Base-by-base conservation (phyloP, 108 stramenopile species). In the Nannochloropsis gaditana region DNA sequence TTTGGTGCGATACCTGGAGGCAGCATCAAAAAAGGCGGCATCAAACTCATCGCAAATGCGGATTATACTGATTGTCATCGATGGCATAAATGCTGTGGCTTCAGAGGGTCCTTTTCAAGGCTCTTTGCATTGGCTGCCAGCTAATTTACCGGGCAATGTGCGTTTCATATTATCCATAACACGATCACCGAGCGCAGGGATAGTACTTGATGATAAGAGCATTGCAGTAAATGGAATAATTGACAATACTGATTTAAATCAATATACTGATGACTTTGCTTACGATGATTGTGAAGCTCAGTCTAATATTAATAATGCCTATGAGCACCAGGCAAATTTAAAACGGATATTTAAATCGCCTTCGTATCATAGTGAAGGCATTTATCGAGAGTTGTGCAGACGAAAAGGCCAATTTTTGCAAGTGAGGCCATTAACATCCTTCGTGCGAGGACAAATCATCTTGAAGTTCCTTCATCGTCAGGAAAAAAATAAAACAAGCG, bases 91-190 rank as follows among this genome's bases (percentile, higher is more conserved):
- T 11, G 41, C 3, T 5, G 19, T 81, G 42, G 81, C 81, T 5
- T 43, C 42, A 19, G 42, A 81, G 41, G 41, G 21, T 43, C 41
- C 42, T 15, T 83, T 89, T 45, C 86, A 89, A n/a, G 91, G 91
- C 10, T 86, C 90, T n/a, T 89, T 92, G 44, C 90, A 92, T 45
- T 92, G 92, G 92, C 84, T 92, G 17, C 92, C 92, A 42, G 91
- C 90, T 11, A 87, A 92, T 19, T 82, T 92, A 31, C 92, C 92
- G 5, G 85, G 88, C 21, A 86, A 90, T 2, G 92, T 91, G 44
- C 82, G 92, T 4, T 91, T 92, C 44, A 91, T 92, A 47, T 83
- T 92, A 44, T 91, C 90, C 43, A 91, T 91, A 6, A 73, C 19
- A 15, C 4, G 15, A 73, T 73, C 59, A 31, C 31, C 31, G 31